Evolutionary conservation across 441 rosid species (phyloP), one percentile per base, ranked within the genome.

Genomic region (Theobroma grandiflorum): DNA sequence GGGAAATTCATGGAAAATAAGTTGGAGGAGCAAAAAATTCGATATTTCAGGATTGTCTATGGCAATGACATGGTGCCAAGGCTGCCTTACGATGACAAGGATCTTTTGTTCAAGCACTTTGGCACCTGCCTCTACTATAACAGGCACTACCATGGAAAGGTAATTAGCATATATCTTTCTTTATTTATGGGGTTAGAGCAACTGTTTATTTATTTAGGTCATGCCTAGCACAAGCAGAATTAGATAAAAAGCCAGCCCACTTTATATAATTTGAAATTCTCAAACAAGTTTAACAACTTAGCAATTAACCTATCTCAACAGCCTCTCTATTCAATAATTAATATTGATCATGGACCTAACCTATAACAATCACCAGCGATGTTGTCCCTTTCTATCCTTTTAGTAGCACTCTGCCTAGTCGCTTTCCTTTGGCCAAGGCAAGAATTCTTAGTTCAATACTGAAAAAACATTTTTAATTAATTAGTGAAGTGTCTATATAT

Each of bases 31-130:
- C 78, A 87, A 59, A 76, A 74, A 31, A 81, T 90, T 26, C 78
- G 66, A 33, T 91, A 93, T 71, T 81, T 75, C 76, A 90, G 96
- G 66, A 88, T 84, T 76, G 97, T 94, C 15, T 91, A 93, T 50
- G 52, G 87, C 59, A 87, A 90, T 57, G 98, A 93, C 76, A 37
- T 91, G 33, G 88, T 93, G 69, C 89, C 98, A 1, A 88, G 93
- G 86, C 16, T 91, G 69, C 93, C 96, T 3, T 86, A 72, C 47
- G 94, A 91, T 77, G 88, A 88, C 83, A 77, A 72, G 47, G 67
- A 70, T 12, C 86, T 85, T 79, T 16, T 83, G 83, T 93, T 81
- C 88, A 92, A 92, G 90, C 95, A 93, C 73, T 91, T 88, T 75
- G 95, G 98, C 37, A 55, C 85, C 7, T 93, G 98, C 82, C 74